Base-by-base conservation (phyloP, 2,329 filamentous ascomycete species). In the Stachybotrys elegans region DNA sequence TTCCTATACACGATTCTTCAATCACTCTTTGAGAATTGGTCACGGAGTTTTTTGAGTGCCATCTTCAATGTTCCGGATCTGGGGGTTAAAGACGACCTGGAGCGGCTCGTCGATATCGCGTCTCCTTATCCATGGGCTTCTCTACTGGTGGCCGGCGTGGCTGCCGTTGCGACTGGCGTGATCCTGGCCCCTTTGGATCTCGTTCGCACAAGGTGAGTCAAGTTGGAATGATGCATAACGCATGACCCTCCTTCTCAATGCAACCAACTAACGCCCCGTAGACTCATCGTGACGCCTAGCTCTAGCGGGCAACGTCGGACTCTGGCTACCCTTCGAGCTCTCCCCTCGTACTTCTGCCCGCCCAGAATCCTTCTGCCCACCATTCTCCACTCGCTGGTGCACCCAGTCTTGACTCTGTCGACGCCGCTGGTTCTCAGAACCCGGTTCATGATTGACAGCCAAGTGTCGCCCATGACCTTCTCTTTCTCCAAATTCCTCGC, bases 1-100 rank as follows among this genome's bases (percentile, higher is more conserved):
- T 98, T 97, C 58, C 74, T 97, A 40, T 95, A 97, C 67, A 87
- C 84, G 0, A 80, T 96, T 38, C 75, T 97, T 16, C 80, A 91
- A 49, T 89, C 89, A 11, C 84, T 94, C 7, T 71, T 95, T 22
- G 93, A 97, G 62, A 91, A 88, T 54, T 98, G 94, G 83, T 87
- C 91, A 9, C 81, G 90, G 56, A 93, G 89, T 57, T 77, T 96
- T 42, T 75, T 97, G n/a, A 89, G 89, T 36, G 92, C 93, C 2
- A 75, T 97, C 6, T 78, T 97, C 54, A 94, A 94, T 50, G 79
- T 97, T 13, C 91, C 92, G 1, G 92, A 97, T 57, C 72, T 89
- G 23, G 87, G 86, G 8, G 70, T 89, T 43, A 81, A 79, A 53
- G 85, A 87, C 45, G 83, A 89, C 41, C 75, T 89, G 37, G 90